These are phyloP conservation scores for Helotiales sp. DNA, from an alignment of 2,329 filamentous ascomycete genomes.

Conservation along the genomic window DNA sequence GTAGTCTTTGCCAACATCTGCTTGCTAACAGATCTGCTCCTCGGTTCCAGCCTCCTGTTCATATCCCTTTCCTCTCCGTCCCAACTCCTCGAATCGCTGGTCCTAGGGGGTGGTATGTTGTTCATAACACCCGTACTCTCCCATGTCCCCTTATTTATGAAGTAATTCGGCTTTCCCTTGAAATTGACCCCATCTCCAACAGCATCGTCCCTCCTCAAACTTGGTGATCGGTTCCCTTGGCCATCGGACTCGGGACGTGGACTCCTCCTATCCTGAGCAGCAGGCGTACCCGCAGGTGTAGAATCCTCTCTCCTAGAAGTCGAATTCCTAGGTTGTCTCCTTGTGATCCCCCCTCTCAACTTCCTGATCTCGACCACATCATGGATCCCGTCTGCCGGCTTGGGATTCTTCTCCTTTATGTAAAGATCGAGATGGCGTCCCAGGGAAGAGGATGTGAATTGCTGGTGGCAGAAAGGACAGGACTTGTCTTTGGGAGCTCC, in stretches of 20 bases:
- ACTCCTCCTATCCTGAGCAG: slow-evolving; percentile 44
- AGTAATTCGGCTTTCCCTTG: slow-evolving; percentile 37
- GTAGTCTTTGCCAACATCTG: slow-evolving; percentile 57
- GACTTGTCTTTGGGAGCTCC: slow-evolving; percentile 73
- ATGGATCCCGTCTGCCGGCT: slow-evolving; percentile 83
- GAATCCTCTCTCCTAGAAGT: slow-evolving; percentile 58
- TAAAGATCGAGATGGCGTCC: slow-evolving; percentile 94
- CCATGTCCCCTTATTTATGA: slow-evolving; percentile 63
- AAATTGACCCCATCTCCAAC: slow-evolving; percentile 47
- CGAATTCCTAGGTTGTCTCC: slow-evolving; percentile 77
- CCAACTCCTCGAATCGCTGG: slow-evolving; percentile 51
- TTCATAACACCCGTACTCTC: slow-evolving; percentile 80
- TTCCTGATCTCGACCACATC: slow-evolving; percentile 87
- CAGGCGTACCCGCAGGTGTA: slow-evolving; percentile 60
- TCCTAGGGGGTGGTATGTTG: slow-evolving; percentile 62
- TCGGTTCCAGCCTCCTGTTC: slow-evolving; percentile 42
- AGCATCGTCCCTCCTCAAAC: slow-evolving; percentile 44
- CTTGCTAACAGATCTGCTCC: slow-evolving; percentile 51
- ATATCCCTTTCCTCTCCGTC: slow-evolving; percentile 43
- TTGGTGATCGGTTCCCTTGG: slow-evolving; percentile 43
- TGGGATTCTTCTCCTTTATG: slow-evolving; percentile 92
- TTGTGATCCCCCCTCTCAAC: slow-evolving; percentile 82
- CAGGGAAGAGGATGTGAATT: slow-evolving; percentile 91
- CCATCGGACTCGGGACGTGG: slow-evolving; percentile 42
- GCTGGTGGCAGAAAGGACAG: slow-evolving; percentile 86